A percentile compares a stretch with the other conserved stretches of the same genome.
Conservation (phyloP, 2,329 filamentous ascomycete species). For the Fusarium camptoceras region DNA sequence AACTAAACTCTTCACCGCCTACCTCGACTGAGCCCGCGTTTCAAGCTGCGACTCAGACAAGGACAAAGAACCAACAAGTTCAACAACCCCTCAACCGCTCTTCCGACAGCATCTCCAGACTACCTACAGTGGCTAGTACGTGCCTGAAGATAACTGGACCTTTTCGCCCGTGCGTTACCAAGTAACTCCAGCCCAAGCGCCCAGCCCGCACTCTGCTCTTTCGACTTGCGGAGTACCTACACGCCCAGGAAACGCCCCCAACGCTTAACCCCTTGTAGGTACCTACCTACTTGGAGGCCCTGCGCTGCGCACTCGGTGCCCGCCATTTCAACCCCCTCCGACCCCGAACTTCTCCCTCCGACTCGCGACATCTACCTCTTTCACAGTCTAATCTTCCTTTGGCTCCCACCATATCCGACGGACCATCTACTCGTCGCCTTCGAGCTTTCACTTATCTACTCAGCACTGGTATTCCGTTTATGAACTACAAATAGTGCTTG, state of each 20-base stretch:
- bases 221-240: constrained; percentile 30
- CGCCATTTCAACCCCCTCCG: constrained; percentile 47
- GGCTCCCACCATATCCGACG: constrained; percentile 35
- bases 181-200: constrained; percentile 37
- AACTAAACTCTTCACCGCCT: constrained; percentile 42
- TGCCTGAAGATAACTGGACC: constrained; percentile 35
- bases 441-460: constrained; percentile 2
- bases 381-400: constrained; percentile 41
- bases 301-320: constrained; percentile 40
- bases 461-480: constrained; percentile 31
- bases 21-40: constrained; percentile 25
- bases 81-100: constrained; percentile 25
- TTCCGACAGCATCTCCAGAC: constrained; percentile 35
- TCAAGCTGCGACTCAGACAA: constrained; percentile 23
- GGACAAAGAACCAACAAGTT: constrained; percentile 15
- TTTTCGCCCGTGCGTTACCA: constrained; percentile 38
- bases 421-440: constrained; percentile 20
- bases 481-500: constrained; percentile 39
- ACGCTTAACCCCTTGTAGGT: constrained; percentile 34
- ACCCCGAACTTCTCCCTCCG: constrained; percentile 41
- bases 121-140: constrained; percentile 37
- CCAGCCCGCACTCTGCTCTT: constrained; percentile 22
- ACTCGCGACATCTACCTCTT: constrained; percentile 42
- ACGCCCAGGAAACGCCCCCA: constrained; percentile 26
- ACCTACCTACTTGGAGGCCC: constrained; percentile 30